Evolutionary conservation across 2,329 filamentous ascomycete species (phyloP).

Genomic region (Fusarium ramigenum): DNA sequence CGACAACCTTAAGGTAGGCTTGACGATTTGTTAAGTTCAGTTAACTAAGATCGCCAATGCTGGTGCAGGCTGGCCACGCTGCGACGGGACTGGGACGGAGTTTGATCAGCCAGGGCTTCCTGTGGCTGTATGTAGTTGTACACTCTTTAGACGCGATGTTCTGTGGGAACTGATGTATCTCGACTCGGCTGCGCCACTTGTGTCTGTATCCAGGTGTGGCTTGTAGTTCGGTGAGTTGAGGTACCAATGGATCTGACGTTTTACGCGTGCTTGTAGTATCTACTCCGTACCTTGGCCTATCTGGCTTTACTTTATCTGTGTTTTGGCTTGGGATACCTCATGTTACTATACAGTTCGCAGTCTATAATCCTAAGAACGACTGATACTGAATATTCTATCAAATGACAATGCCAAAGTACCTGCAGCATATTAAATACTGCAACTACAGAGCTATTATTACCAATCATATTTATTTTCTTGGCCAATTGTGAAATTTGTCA

Average conservation of each 20-base stretch:
- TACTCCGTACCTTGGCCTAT: background rate
- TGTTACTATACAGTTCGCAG: background rate
- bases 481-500: background rate
- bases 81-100: conserved; percentile 28
- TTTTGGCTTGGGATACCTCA: background rate
- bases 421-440: background rate
- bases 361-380: background rate
- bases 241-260: too few relatives aligned
- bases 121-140: conserved; percentile 7
- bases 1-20: conserved; percentile 12
- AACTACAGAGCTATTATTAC: background rate
- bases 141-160: background rate
- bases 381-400: background rate
- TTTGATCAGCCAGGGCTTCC: conserved; percentile 19
- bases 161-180: background rate
- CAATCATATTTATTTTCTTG: background rate
- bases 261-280: background rate
- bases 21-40: conserved; percentile 27
- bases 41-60: background rate
- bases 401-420: background rate
- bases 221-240: background rate
- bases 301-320: background rate
- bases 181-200: conserved; percentile 10
- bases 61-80: conserved; percentile 20
- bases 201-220: background rate